Evolutionary conservation across 345 rosid genomes (phyloP), one percentile per base, ranked within the genome.

Genomic region (Eucalyptus globulus): DNA sequence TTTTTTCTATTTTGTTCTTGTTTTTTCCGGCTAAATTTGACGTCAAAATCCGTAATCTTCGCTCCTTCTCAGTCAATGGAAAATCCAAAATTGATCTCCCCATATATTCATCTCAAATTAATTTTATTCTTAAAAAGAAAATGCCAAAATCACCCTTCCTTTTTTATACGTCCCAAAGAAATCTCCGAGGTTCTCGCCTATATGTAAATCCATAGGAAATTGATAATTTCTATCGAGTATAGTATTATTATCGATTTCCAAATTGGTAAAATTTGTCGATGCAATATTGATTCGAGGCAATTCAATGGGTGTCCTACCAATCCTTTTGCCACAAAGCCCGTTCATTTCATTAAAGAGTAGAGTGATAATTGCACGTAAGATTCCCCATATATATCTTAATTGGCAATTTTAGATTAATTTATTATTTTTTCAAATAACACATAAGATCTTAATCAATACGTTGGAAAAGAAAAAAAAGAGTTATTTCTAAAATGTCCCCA

Each of bases 311-410:
- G 83, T 21, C 27, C 5, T 11, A 4, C 15, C 2, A 40, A 76
- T 76, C 22, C 47, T 21, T 19, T 11, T 1, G 4, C 2, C 43
- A 14, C 44, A 5, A 14, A 5, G 16, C 31, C 14, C 2, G 2
- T 34, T 72, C 4, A 72, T 37, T 72, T 34, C 81, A 72, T 34
- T 34, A 5, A 76, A 40, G 15, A 11, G 1, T 10, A 12, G 3
- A 11, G 29, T 24, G 26, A 60, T 60, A 13, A 27, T 60, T 27
- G 4, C 16, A 62, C 1, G 4, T 34, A 1, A 0, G 1, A 69
- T 17, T 34, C 2, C 0, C 5, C 22, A 9, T 1, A 9, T 17
- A 9, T 34, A 17, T 9, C 3, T 34, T 37, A 19, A 17, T 31
- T 16, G 40, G 43, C 0, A 17, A 1, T 3, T 34, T 10, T 34